A percentile compares a stretch with the other conserved stretches of the same genome.
phyloP scores from a whole-genome alignment of 306 rosid genomes.

The Heteromeles arbutifolia region DNA sequence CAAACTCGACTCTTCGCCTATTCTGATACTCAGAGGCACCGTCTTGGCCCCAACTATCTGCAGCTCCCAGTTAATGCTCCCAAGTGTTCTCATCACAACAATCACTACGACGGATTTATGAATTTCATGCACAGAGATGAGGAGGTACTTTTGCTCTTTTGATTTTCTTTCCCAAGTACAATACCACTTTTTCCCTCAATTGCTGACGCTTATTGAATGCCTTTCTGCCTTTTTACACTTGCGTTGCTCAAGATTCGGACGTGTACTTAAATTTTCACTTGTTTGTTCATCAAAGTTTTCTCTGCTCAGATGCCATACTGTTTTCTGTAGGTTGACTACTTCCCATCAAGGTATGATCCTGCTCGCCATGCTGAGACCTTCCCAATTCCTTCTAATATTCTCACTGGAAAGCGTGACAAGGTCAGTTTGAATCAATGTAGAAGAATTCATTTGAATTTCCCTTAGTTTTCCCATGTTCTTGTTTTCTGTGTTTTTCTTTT shows the following conservation, averaged over 20 bases:
- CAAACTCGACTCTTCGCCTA: constrained; percentile 83
- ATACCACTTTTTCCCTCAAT: not conserved
- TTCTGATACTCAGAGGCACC: constrained; percentile 88
- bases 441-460: no score
- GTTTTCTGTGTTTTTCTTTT: not conserved
- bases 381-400: constrained; percentile 54
- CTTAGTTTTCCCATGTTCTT: not conserved
- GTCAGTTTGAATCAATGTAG: constrained; percentile 21
- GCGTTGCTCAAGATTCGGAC: not conserved
- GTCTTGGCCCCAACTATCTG: constrained; percentile 96
- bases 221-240: not conserved
- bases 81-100: constrained; percentile 85
- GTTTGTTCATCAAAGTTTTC: not conserved
- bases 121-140: constrained; percentile 94
- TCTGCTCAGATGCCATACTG: constrained; percentile 9
- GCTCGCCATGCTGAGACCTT: constrained; percentile 70
- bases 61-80: constrained; percentile 92
- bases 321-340: constrained; percentile 65
- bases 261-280: not conserved
- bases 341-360: constrained; percentile 82
- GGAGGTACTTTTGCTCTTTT: constrained; percentile 39
- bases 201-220: not conserved
- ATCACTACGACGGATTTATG: constrained; percentile 91
- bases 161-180: not conserved
- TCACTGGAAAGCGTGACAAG: constrained; percentile 66